Evolutionary conservation across 331 rosid species (phyloP).

Genomic region (Quercus tomentella): DNA sequence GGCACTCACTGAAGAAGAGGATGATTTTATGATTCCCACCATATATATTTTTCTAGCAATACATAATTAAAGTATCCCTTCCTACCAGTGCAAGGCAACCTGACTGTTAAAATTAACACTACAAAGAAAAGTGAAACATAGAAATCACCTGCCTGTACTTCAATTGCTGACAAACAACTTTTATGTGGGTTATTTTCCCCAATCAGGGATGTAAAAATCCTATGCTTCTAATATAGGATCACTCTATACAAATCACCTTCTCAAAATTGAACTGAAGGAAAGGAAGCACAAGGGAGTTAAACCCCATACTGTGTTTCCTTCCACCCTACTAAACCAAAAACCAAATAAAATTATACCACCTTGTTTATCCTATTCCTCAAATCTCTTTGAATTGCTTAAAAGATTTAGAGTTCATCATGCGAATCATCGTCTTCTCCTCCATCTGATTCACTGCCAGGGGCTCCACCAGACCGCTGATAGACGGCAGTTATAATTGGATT

Average conservation of each 20-base stretch:
- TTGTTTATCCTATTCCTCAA: neutral
- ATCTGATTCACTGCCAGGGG: neutral
- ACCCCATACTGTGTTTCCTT: neutral
- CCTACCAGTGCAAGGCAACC: no score
- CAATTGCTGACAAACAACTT: neutral
- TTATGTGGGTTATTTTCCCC: neutral
- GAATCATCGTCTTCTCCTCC: neutral
- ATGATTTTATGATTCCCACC: no score
- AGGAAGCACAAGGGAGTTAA: neutral
- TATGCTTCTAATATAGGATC: neutral
- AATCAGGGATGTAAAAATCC: neutral
- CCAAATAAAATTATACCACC: neutral
- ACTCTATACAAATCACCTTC: neutral
- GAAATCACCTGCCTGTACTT: neutral
- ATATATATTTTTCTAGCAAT: no score
- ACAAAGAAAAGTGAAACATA: neutral
- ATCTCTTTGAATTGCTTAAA: neutral
- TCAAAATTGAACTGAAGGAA: neutral
- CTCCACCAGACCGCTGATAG: neutral
- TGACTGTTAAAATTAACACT: no score
- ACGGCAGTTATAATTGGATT: neutral
- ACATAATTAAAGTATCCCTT: no score
- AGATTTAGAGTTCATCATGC: neutral
- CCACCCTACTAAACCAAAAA: neutral
- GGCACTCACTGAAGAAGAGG: no score